Conservation (phyloP, 306 rosid genomes). For the Dryas alaskensis region DNA sequence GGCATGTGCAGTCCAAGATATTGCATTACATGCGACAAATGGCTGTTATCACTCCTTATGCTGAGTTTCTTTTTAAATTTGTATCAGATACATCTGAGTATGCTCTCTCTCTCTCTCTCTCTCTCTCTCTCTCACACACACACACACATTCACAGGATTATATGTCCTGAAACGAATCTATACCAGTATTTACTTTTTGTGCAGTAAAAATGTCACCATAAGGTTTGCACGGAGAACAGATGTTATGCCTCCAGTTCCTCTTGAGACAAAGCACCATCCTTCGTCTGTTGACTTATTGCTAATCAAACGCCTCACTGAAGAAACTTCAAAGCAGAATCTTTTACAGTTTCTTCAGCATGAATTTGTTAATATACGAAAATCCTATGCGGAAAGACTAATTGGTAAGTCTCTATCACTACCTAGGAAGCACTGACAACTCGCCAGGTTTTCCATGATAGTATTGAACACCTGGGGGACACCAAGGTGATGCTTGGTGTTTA, state of each 20-base stretch:
- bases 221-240: constrained; percentile 92
- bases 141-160: neutral
- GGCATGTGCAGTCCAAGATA: constrained; percentile 75
- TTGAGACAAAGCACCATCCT: constrained; percentile 95
- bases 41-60: constrained; percentile 73
- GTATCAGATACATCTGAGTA: constrained; percentile 80
- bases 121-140: neutral
- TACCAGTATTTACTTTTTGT: constrained; percentile 16
- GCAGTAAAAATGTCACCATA: constrained; percentile 83
- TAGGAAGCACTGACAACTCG: neutral
- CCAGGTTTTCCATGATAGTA: neutral
- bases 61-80: constrained; percentile 79
- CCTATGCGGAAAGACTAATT: constrained; percentile 83
- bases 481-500: too few relatives aligned
- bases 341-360: constrained; percentile 94
- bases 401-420: constrained; percentile 44
- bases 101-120: constrained; percentile 35
- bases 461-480: neutral
- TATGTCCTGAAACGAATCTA: constrained; percentile 20
- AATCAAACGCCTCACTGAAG: constrained; percentile 82
- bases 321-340: constrained; percentile 80
- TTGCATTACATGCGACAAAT: constrained; percentile 97
- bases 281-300: constrained; percentile 86
- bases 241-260: constrained; percentile 94
- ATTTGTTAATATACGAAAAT: constrained; percentile 78